Evolutionary conservation across 2,329 filamentous ascomycete genomes (phyloP), one percentile per base, ranked within the genome.

Genomic region (Grosmannia clavigera): DNA sequence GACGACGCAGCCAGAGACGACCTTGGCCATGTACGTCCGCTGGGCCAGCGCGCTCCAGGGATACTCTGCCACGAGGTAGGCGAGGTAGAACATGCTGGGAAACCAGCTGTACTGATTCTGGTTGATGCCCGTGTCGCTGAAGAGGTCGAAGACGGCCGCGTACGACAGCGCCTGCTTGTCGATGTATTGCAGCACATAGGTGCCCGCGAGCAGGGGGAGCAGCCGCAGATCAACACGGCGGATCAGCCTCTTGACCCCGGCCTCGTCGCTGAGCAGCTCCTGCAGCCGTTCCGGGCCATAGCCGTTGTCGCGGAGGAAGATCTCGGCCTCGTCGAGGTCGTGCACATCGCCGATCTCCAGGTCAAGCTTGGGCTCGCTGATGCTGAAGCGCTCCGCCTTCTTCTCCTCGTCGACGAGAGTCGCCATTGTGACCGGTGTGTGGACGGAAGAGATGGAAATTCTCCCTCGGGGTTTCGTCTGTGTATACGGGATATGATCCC

Each of bases 91-190:
- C 58, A 80, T 78, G 40, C 53, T 54, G 16, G 50, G 35, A n/a
- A 57, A 54, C 61, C 61, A 62, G 58, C 61, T 59, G 69, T 87
- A 92, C 68, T 90, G 84, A 60, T 81, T 78, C n/a, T 80, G 78
- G 43, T 70, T 69, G 62, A 90, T 72, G 16, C 77, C 74, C 4
- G 88, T 75, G 64, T 87, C 84, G 61, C 77, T 72, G 69, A 86
- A 81, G 58, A 90, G 66, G 1, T 79, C 78, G 65, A 86, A 87
- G 3, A 88, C 75, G 10, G 81, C 76, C n/a, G 85, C 85, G 73
- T 88, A 88, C 57, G 85, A 84, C 63, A 90, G 89, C 67, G 90
- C 90, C 58, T 88, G 84, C 71, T 78, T 79, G 60, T 60, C 81
- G n/a, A 84, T 38, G 27, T 59, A 59, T 14, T 59, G 55, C 52